phyloP scores from a whole-genome alignment of 1,139 yeast species.

The Hanseniaspora sp. region DNA sequence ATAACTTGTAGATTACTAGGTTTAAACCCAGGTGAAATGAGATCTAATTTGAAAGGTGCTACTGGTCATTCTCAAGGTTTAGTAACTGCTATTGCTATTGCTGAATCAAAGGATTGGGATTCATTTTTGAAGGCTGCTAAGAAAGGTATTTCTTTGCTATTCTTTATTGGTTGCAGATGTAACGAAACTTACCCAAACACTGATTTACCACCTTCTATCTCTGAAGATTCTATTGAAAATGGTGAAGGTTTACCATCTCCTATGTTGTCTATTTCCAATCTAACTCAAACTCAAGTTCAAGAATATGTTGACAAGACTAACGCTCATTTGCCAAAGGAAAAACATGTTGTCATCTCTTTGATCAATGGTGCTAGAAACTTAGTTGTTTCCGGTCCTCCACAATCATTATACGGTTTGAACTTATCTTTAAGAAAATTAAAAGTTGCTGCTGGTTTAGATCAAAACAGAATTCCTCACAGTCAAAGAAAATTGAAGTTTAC shows the following conservation, averaged over 20 bases:
- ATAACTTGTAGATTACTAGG: conserved; percentile 79
- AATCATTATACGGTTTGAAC: conserved; percentile 93
- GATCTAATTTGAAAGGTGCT: conserved; percentile 62
- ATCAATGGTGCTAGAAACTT: conserved; percentile 91
- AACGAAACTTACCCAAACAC: conserved; percentile 86
- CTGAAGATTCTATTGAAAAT: conserved; percentile 83
- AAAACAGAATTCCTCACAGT: conserved; percentile 83
- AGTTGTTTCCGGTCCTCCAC: conserved; percentile 97
- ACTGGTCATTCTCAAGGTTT: conserved; percentile 99
- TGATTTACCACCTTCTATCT: conserved; percentile 83
- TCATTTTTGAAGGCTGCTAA: conserved; percentile 60
- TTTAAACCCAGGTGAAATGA: conserved; percentile 78
- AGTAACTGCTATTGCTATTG: conserved; percentile 83
- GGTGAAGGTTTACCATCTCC: conserved; percentile 97
- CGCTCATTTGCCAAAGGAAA: conserved; percentile 82
- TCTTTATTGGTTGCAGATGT: conserved; percentile 89
- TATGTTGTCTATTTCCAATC: conserved; percentile 87
- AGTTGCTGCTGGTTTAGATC: conserved; percentile 90
- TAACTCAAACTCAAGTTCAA: conserved; percentile 69
- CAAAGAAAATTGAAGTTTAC: conserved; percentile 89
- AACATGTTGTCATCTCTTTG: conserved; percentile 81
- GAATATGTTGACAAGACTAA: conserved; percentile 73
- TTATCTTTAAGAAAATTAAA: conserved; percentile 83
- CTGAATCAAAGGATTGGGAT: conserved; percentile 79
- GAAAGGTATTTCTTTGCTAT: conserved; percentile 72